These are phyloP conservation scores for Gleditsia sinensis DNA, from an alignment of 306 rosid genomes.

Conservation along the genomic window DNA sequence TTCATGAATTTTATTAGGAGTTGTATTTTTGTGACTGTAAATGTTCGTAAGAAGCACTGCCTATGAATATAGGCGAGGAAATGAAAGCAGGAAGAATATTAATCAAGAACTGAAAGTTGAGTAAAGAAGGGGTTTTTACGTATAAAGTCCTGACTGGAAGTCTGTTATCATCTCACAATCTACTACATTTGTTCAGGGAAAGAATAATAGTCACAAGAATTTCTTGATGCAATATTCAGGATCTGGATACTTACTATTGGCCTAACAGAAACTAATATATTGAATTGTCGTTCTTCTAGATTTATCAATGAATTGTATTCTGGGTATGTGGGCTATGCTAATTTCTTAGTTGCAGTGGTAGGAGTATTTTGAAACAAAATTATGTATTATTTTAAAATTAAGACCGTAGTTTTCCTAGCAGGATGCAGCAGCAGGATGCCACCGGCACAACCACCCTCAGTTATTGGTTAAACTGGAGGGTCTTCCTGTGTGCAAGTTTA, in stretches of 20 bases:
- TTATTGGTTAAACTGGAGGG: constrained; percentile 87
- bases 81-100: background rate
- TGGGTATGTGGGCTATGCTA: background rate
- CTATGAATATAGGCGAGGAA: background rate
- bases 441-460: constrained; percentile 53
- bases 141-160: background rate
- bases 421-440: constrained; percentile 54
- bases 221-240: constrained; percentile 20
- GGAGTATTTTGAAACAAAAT: constrained; percentile 4
- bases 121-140: background rate
- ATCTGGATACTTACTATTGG: background rate
- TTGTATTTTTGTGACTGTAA: background rate
- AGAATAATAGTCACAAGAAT: constrained; percentile 9
- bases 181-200: background rate
- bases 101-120: background rate
- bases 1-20: background rate
- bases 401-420: constrained; percentile 35
- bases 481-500: constrained; percentile 53
- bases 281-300: background rate
- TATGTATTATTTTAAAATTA: constrained; percentile 4
- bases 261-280: background rate
- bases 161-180: background rate
- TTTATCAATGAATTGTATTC: background rate
- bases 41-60: background rate
- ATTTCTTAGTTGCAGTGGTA: background rate